These are phyloP conservation scores for Puccinia novopanici DNA, from an alignment of 1,284 basidiomycete species.

Conservation along the genomic window DNA sequence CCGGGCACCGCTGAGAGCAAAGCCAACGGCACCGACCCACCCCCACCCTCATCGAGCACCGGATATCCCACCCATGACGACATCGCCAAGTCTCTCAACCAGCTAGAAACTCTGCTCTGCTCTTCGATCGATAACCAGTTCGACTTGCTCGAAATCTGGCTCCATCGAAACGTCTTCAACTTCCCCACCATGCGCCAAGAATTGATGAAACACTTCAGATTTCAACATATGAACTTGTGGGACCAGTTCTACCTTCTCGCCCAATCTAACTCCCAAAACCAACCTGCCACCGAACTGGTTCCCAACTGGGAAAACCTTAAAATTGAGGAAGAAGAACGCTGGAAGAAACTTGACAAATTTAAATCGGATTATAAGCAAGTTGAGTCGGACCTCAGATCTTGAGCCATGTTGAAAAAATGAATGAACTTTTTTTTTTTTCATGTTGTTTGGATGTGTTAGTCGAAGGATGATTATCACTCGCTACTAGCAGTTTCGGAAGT, in stretches of 20 bases:
- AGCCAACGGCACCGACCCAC: background rate
- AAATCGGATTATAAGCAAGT: constrained; percentile 35
- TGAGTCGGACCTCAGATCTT: background rate
- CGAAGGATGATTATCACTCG: constrained; percentile 18
- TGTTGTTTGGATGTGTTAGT: background rate
- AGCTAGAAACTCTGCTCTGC: constrained; percentile 42
- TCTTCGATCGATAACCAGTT: constrained; percentile 40
- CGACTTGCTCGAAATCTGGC: constrained; percentile 46
- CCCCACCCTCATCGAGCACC: background rate
- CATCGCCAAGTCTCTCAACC: constrained; percentile 38
- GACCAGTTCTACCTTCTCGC: constrained; percentile 11
- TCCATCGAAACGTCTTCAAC: constrained; percentile 46
- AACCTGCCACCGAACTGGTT: background rate
- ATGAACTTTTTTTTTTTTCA: background rate
- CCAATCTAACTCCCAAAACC: background rate
- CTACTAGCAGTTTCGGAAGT: constrained; percentile 38
- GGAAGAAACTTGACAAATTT: constrained; percentile 23
- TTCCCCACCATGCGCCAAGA: constrained; percentile 33
- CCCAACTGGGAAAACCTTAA: constrained; percentile 48
- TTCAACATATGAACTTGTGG: constrained; percentile 36
- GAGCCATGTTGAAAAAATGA: too few relatives aligned
- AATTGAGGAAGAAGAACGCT: constrained; percentile 26
- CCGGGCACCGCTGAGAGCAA: background rate
- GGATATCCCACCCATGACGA: constrained; percentile 39
- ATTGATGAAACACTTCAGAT: constrained; percentile 35